A percentile compares a stretch with the other conserved stretches of the same genome.
phyloP scores from a whole-genome alignment of 192 early-diverging fungal genomes.

The Coemansia sp. region DNA sequence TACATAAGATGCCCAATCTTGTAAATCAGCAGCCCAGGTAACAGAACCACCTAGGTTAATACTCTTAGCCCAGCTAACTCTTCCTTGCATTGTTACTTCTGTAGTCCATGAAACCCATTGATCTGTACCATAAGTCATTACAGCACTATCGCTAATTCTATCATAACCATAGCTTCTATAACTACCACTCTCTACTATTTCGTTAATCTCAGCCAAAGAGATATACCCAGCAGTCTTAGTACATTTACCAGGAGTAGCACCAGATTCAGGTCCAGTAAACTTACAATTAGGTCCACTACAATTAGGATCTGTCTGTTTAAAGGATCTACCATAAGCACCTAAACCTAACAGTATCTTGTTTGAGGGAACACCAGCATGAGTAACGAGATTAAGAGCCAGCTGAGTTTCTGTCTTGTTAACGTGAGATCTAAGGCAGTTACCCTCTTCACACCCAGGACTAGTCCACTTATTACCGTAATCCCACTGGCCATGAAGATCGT shows the following conservation, averaged over 20 bases:
- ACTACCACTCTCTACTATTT: conserved; percentile 5
- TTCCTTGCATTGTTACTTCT: background rate
- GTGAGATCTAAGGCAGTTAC: conserved; percentile 11
- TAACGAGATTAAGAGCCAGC: conserved; percentile 15
- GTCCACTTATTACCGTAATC: conserved; percentile 28
- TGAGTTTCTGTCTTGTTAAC: conserved; percentile 27
- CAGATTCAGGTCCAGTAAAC: conserved; percentile 19
- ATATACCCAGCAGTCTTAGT: conserved; percentile 20
- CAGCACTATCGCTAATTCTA: conserved; percentile 3
- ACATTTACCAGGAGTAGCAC: conserved; percentile 20
- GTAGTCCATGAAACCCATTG: conserved; percentile 24
- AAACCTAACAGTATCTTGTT: conserved; percentile 38
- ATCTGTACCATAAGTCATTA: conserved; percentile 13
- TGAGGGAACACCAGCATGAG: conserved; percentile 36
- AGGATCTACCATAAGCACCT: conserved; percentile 32
- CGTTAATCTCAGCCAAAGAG: conserved; percentile 16
- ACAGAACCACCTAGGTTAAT: conserved; percentile 20
- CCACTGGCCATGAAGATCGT: conserved; percentile 37
- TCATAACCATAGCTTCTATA: conserved; percentile 14
- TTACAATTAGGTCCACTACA: conserved; percentile 19
- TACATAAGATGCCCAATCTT: too few species aligned
- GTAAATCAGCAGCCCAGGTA: conserved; percentile 22
- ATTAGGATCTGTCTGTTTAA: conserved; percentile 25
- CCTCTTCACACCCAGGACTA: background rate
- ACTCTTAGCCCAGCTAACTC: conserved; percentile 5